A percentile compares a stretch with the other conserved stretches of the same genome.
Evolutionary conservation across 1,284 basidiomycete species (phyloP).

Genomic region (Golubevia pallescens): DNA sequence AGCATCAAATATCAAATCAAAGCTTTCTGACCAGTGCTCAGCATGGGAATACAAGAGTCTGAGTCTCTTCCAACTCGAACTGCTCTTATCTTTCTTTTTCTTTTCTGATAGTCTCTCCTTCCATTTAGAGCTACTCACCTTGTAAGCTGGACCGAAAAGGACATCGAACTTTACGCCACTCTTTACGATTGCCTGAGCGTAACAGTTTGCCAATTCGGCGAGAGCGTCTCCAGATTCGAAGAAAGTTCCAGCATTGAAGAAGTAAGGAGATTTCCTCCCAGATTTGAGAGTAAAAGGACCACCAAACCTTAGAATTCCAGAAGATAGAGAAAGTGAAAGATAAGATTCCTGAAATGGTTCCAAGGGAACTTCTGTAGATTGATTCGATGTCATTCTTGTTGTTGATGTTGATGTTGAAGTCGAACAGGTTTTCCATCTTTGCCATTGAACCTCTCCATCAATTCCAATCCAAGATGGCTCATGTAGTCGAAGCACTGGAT

Average conservation of each 20-base stretch:
- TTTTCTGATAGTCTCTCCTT: too few species aligned
- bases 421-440: too few species aligned
- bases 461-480: conserved; percentile 9
- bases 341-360: conserved; percentile 52
- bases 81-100: neutral
- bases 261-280: conserved; percentile 99
- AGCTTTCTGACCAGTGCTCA: too few species aligned
- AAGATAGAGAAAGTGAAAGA: conserved; percentile 49
- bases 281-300: conserved; percentile 53
- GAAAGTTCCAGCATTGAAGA: conserved; percentile 91
- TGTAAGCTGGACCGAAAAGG: conserved; percentile 96
- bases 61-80: neutral
- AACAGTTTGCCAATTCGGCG: conserved; percentile 80
- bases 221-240: conserved; percentile 81
- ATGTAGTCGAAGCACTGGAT: conserved; percentile 16
- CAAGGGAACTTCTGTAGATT: conserved; percentile 16
- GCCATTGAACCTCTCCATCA: neutral
- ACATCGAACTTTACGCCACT: conserved; percentile 74
- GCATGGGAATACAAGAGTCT: too few species aligned
- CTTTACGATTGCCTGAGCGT: conserved; percentile 77
- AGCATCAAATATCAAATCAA: too few species aligned
- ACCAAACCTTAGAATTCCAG: conserved; percentile 52
- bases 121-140: conserved; percentile 66
- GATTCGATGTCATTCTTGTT: neutral
- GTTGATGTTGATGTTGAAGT: neutral